Conservation (phyloP, 495 filamentous ascomycete species). For the Glutinoglossum americanum region DNA sequence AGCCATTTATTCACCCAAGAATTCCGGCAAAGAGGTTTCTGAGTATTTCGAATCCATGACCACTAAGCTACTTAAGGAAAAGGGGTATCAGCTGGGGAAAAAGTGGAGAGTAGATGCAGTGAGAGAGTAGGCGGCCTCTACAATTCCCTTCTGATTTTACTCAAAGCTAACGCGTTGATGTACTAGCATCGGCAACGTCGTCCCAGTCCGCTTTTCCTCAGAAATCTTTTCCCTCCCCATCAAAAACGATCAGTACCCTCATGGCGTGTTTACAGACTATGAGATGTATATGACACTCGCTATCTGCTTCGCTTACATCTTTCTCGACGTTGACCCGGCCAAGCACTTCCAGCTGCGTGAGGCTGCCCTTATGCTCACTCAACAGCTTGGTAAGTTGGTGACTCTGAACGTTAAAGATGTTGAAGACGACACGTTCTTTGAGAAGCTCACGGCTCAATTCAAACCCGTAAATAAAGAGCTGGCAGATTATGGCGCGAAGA, state of each 20-base stretch:
- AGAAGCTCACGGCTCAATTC: background rate
- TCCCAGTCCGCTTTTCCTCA: background rate
- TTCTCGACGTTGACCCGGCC: slow-evolving; percentile 30
- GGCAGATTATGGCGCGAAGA: background rate
- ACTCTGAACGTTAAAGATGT: background rate
- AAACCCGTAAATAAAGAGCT: background rate
- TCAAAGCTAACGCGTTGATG: background rate
- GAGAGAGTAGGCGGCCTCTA: background rate
- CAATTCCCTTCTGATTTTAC: background rate
- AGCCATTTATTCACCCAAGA: background rate
- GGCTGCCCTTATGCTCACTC: background rate
- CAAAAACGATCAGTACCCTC: background rate
- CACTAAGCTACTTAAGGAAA: background rate
- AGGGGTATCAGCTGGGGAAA: background rate
- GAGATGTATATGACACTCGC: slow-evolving; percentile 46
- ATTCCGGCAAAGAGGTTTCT: background rate
- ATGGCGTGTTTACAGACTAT: background rate
- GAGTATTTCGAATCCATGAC: background rate
- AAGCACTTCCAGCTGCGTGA: slow-evolving; percentile 10
- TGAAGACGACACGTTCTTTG: background rate
- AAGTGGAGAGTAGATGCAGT: background rate
- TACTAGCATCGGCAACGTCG: background rate
- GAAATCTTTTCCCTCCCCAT: background rate
- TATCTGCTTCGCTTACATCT: slow-evolving; percentile 36
- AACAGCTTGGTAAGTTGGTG: background rate